Conservation (phyloP, 1,284 basidiomycete species). For the Puccinia sorghi region DNA sequence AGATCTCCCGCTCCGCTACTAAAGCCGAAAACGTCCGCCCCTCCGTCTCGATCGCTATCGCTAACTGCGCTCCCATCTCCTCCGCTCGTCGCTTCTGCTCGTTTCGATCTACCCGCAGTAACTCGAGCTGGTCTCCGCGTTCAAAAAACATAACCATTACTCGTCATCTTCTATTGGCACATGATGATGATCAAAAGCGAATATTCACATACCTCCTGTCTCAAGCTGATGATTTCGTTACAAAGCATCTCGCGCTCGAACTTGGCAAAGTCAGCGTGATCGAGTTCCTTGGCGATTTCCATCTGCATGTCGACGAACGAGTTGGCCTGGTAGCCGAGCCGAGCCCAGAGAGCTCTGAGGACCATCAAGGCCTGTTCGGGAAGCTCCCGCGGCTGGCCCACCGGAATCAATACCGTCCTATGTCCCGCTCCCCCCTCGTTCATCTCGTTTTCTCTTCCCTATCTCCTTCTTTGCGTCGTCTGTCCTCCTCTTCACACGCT, state of each 20-base stretch:
- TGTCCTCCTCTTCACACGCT: too few species aligned
- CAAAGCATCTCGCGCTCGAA: constrained; percentile 48
- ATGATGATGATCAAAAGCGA: too few species aligned
- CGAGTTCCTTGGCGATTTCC: constrained; percentile 44
- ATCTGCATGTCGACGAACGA: constrained; percentile 48
- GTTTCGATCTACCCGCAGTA: constrained; percentile 29
- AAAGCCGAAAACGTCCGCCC: constrained; percentile 36
- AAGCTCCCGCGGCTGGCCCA: constrained; percentile 31
- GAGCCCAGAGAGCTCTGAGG: constrained; percentile 32
- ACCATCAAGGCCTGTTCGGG: constrained; percentile 18
- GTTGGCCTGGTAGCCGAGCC: constrained; percentile 32
- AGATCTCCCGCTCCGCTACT: constrained; percentile 32
- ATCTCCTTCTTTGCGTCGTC: too few species aligned
- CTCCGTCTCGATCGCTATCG: constrained; percentile 28
- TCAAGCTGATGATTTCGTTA: constrained; percentile 44
- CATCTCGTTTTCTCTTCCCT: too few species aligned
- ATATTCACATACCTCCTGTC: constrained; percentile 43
- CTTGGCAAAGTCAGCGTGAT: constrained; percentile 40
- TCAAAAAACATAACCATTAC: not conserved
- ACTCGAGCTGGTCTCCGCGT: not conserved
- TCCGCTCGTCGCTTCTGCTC: constrained; percentile 36
- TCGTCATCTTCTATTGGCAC: too few species aligned
- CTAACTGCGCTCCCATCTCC: constrained; percentile 9
- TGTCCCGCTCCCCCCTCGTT: not conserved
- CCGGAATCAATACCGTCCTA: constrained; percentile 38